Evolutionary conservation across 2,329 filamentous ascomycete species (phyloP), one percentile per base, ranked within the genome.

Genomic region (Ascochyta clinopodiicola): DNA sequence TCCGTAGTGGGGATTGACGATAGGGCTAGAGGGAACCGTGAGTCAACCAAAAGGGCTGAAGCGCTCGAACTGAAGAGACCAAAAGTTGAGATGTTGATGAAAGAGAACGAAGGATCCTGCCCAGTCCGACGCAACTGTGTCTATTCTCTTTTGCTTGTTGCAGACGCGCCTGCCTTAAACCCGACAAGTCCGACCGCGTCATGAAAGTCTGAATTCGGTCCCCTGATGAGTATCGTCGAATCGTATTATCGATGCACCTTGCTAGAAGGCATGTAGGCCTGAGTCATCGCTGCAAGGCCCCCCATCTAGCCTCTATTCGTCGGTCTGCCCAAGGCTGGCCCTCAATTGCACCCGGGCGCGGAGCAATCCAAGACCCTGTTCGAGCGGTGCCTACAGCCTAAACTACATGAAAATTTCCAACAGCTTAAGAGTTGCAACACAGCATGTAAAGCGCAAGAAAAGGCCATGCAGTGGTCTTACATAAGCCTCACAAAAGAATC

Each of bases 1-100:
- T 43, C 52, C 43, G 45, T 36, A 46, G 36, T 56, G 46, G 47
- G 43, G 37, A 51, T 56, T 56, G 43, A 42, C 43, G 43, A 51
- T 39, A 29, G 25, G 32, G 42, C 46, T 45, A 32, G 13, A 32
- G 37, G 17, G 29, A 22, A 31, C 21, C 38, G 52, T 51, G 37
- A 46, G 42, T 46, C 46, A 45, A 39, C 37, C 6, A 13, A 38
- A 56, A 50, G 25, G 36, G 42, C 46, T 51, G 31, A 21, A 29
- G 31, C 35, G 24, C 19, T 35, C 35, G 17, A 34, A 38, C 17
- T 27, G 17, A n/a, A 12, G 8, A 27, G n/a, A 6, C 32, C 7
- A n/a, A 7, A 24, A n/a, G 7, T n/a, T 37, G 17, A 2, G 19
- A 7, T 2, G 42, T 21, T 9, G 15, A 21, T 7, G 38, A 22